phyloP scores from a whole-genome alignment of 306 rosid species.

The Trifolium dubium region DNA sequence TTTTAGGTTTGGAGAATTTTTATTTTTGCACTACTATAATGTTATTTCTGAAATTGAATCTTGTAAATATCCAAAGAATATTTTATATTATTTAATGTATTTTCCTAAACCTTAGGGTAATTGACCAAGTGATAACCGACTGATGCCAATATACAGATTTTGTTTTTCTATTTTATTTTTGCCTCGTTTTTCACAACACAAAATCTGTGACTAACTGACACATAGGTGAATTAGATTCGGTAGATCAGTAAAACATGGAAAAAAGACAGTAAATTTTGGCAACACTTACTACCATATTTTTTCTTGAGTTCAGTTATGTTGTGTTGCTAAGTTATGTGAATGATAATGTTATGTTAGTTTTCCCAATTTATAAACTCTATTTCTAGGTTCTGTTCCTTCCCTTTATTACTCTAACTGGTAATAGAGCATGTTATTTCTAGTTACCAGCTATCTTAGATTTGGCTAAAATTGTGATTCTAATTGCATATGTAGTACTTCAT shows the following conservation, averaged over 20 bases:
- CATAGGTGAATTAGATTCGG: conserved; percentile 20
- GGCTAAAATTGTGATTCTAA: background rate
- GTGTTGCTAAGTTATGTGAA: background rate
- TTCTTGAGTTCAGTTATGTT: background rate
- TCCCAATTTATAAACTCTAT: background rate
- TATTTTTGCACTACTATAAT: too few species aligned
- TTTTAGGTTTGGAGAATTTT: too few species aligned
- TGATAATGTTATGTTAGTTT: background rate
- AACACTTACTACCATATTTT: background rate
- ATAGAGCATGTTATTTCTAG: background rate
- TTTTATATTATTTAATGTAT: background rate
- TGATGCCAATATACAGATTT: background rate
- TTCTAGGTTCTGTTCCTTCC: background rate
- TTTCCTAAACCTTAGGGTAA: conserved; percentile 32
- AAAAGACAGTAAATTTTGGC: conserved; percentile 14
- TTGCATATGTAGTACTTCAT: too few species aligned
- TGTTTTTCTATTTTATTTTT: too few species aligned
- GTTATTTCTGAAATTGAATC: background rate
- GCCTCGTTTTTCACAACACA: background rate
- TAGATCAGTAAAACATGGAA: conserved; percentile 13
- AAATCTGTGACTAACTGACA: conserved; percentile 4
- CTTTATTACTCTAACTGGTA: conserved; percentile 7
- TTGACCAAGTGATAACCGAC: conserved; percentile 32
- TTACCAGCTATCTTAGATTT: background rate
- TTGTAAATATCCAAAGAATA: background rate